Evolutionary conservation across 192 early-diverging fungal genomes (phyloP).

Genomic region (Backusella mclennaniae): DNA sequence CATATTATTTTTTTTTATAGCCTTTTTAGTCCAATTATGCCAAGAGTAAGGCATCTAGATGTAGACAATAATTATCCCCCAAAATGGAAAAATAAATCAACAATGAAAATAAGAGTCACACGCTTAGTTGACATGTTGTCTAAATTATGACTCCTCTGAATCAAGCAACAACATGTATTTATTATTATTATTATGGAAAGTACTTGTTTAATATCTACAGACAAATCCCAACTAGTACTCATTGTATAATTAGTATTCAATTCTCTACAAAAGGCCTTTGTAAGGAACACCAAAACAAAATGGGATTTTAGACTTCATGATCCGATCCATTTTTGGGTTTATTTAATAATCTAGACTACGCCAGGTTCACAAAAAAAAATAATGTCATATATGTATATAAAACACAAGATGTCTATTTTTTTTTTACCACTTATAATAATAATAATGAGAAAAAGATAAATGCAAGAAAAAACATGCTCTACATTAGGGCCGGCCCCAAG

Average conservation of each 20-base stretch:
- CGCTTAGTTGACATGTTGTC: too few species aligned
- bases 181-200: too few species aligned
- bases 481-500: constrained; percentile 31
- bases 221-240: too few species aligned
- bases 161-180: too few species aligned
- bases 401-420: not conserved
- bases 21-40: not conserved
- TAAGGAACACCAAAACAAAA: not conserved
- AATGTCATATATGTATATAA: not conserved
- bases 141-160: too few species aligned
- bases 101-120: too few species aligned
- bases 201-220: too few species aligned
- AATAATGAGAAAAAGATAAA: not conserved
- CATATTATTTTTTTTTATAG: not conserved
- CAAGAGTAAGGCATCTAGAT: not conserved
- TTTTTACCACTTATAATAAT: not conserved
- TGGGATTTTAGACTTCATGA: not conserved
- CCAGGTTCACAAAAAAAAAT: too few species aligned
- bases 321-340: not conserved
- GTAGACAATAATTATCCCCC: too few species aligned
- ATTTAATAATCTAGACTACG: not conserved
- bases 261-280: too few species aligned
- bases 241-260: too few species aligned
- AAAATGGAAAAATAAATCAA: too few species aligned
- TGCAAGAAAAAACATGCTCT: not conserved